Conservation (phyloP, 345 rosid species). For the Cochlearia excelsa region DNA sequence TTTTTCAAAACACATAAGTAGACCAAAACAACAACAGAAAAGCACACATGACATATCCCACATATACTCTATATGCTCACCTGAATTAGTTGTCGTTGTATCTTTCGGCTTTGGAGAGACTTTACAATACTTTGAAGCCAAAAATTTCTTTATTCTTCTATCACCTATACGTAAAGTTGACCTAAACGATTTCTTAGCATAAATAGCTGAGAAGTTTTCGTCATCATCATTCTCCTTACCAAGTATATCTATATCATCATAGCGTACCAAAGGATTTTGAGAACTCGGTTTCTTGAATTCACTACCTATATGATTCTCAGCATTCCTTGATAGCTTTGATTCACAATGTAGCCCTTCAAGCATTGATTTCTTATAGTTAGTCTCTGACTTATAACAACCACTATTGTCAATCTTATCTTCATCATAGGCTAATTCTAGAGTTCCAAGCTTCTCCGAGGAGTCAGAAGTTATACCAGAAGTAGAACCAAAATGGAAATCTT, state of each 20-base stretch:
- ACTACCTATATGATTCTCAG: slow-evolving; percentile 56
- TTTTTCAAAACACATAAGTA: not conserved
- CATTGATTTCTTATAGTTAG: slow-evolving; percentile 35
- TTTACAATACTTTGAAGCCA: slow-evolving; percentile 82
- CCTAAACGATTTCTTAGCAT: slow-evolving; percentile 55
- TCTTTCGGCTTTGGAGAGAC: slow-evolving; percentile 57
- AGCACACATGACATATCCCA: slow-evolving; percentile 1
- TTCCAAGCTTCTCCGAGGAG: slow-evolving; percentile 43
- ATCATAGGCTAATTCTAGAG: slow-evolving; percentile 40
- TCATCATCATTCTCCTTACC: slow-evolving; percentile 66
- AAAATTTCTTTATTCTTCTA: slow-evolving; percentile 76
- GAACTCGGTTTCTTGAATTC: slow-evolving; percentile 44
- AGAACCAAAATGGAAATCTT: slow-evolving; percentile 42
- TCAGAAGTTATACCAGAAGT: slow-evolving; percentile 48
- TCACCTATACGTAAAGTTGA: slow-evolving; percentile 71
- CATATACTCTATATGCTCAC: slow-evolving; percentile 40
- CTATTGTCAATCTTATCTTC: slow-evolving; percentile 40
- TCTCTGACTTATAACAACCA: slow-evolving; percentile 45
- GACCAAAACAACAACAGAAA: not conserved
- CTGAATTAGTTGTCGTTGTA: slow-evolving; percentile 41
- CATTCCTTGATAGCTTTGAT: slow-evolving; percentile 44
- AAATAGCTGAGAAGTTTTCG: slow-evolving; percentile 75
- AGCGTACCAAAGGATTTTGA: slow-evolving; percentile 34
- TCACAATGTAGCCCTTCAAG: slow-evolving; percentile 37
- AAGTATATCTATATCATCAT: slow-evolving; percentile 61